These are phyloP conservation scores for Lasiosphaeriaceae sp. DNA, from an alignment of 495 filamentous ascomycete species.

Conservation along the genomic window DNA sequence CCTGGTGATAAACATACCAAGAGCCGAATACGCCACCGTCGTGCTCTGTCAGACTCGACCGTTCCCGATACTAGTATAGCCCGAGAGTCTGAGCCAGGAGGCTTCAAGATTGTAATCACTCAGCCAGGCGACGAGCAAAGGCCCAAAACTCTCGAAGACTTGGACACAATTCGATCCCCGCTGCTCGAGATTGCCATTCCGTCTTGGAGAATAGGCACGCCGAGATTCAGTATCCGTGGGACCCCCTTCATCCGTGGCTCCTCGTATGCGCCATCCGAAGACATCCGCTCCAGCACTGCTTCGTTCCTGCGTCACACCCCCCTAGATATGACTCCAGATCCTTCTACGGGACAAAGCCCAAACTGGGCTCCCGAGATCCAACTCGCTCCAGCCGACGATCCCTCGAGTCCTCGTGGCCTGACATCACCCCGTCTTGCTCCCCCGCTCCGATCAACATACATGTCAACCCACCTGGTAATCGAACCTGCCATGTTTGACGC, in stretches of 20 bases:
- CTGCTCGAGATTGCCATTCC: slow-evolving; percentile 78
- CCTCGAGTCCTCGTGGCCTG: slow-evolving; percentile 19
- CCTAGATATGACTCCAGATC: slow-evolving; percentile 18
- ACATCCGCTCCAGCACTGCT: slow-evolving; percentile 38
- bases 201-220: slow-evolving; percentile 78
- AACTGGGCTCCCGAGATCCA: slow-evolving; percentile 29
- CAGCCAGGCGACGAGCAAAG: slow-evolving; percentile 55
- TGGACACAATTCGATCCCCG: slow-evolving; percentile 42
- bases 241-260: slow-evolving; percentile 80
- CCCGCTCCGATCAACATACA: slow-evolving; percentile 35
- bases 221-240: slow-evolving; percentile 73
- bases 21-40: slow-evolving; percentile 39
- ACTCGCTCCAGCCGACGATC: slow-evolving; percentile 16
- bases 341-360: slow-evolving; percentile 24
- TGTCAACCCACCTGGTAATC: slow-evolving; percentile 45
- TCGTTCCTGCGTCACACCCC: slow-evolving; percentile 34
- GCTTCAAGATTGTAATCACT: slow-evolving; percentile 83
- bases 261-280: slow-evolving; percentile 53
- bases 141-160: slow-evolving; percentile 64
- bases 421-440: slow-evolving; percentile 20
- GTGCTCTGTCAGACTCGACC: slow-evolving; percentile 49
- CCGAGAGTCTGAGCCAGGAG: slow-evolving; percentile 57
- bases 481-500: slow-evolving; percentile 71
- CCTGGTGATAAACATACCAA: slow-evolving; percentile 26
- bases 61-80: slow-evolving; percentile 42